Evolutionary conservation across 2,329 filamentous ascomycete species (phyloP).

Genomic region (Capronia epimyces): DNA sequence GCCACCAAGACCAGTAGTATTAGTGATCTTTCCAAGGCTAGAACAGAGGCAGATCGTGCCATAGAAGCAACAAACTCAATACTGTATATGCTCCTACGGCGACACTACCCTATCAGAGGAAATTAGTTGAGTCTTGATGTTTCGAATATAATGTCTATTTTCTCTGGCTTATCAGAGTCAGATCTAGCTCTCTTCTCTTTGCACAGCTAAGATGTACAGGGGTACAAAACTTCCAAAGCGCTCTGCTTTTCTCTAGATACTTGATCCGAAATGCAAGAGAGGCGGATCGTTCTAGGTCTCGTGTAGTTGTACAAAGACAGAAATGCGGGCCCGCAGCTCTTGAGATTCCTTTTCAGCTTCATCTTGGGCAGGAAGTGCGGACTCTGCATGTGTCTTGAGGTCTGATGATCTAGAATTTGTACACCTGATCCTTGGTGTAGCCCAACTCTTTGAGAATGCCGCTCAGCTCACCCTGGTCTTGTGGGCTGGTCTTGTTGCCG

Average conservation of each 20-base stretch:
- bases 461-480: conserved; percentile 84
- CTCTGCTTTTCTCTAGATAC: not conserved
- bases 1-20: too few relatives aligned
- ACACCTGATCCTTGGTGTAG: conserved; percentile 83
- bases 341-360: too few relatives aligned
- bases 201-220: not conserved
- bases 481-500: conserved; percentile 82
- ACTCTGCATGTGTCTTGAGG: not conserved
- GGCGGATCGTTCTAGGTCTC: too few relatives aligned
- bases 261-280: not conserved
- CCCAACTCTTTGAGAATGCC: conserved; percentile 80
- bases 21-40: too few relatives aligned
- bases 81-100: too few relatives aligned
- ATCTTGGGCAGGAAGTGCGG: too few relatives aligned
- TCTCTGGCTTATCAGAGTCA: not conserved
- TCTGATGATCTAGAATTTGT: conserved; percentile 74
- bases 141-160: not conserved
- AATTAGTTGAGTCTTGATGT: too few relatives aligned
- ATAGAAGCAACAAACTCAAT: too few relatives aligned
- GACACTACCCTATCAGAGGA: too few relatives aligned
- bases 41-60: too few relatives aligned
- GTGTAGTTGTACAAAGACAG: too few relatives aligned
- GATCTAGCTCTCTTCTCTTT: not conserved
- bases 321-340: too few relatives aligned
- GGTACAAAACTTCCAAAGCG: not conserved